Evolutionary conservation across 2,329 filamentous ascomycete genomes (phyloP), one percentile per base, ranked within the genome.

Genomic region (Domatiomyces catenatus): DNA sequence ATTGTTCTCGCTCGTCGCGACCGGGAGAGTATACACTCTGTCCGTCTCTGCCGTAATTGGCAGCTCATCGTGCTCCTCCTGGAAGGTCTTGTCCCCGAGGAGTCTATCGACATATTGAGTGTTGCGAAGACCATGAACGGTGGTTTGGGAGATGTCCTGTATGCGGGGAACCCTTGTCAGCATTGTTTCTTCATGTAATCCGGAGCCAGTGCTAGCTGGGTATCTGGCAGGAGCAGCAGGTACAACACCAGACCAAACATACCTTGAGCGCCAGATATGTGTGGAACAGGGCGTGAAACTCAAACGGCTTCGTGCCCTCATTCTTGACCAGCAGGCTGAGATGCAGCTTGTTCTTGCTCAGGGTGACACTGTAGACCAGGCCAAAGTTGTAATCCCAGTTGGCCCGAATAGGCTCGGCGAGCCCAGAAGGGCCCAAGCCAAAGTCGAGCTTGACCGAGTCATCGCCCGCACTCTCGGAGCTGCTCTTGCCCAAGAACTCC

Each of bases 391-490:
- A 84, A 2, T 85, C 83, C 92, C 92, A 98, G 20, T 81, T 76
- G 60, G 77, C 76, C 63, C 77, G 79, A 58, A 77, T 76, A 44
- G 81, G 76, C 0, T 82, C 79, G 58, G 76, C 77, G 51, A 96
- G 72, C 63, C 82, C 83, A 48, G 77, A 74, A 24, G 80, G 77
- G 48, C 84, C 86, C 36, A 98, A 80, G 24, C 90, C 92, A 67
- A 98, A 96, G 71, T 98, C 92, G 54, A 98, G 81, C 75, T 94
- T 95, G 58, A 96, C 82, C 47, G 81, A 82, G 62, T 80, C 73
- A 63, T 85, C 76, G 55, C 71, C 71, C 62, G 52, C 63, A 68
- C 55, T 68, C 63, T 59, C 58, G 5, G 77, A 79, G n/a, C 77
- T 81, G 5, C 83, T 86, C 70, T 90, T 93, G 63, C 89, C 89